phyloP scores from a whole-genome alignment of 805 yeast genomes.

The Saccharomycopsis guyanensis region DNA sequence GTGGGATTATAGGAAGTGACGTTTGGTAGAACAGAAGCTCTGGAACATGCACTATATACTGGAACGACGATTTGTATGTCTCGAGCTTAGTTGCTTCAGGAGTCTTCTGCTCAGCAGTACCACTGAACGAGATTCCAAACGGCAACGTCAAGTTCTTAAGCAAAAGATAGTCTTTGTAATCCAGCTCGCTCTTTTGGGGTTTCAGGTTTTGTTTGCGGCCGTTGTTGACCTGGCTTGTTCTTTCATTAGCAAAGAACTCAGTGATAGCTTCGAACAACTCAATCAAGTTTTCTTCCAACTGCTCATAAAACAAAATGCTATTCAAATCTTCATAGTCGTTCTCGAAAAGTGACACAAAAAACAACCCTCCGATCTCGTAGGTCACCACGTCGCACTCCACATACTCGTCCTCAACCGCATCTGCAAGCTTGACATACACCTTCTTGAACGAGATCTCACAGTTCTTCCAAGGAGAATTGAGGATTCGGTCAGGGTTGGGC shows the following conservation, averaged over 20 bases:
- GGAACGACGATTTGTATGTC: constrained; percentile 9
- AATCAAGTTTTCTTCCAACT: constrained; percentile 17
- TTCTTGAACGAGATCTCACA: constrained; percentile 14
- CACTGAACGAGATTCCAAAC: constrained; percentile 15
- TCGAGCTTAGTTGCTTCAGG: constrained; percentile 2
- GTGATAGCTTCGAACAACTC: constrained; percentile 17
- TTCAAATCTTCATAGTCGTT: constrained; percentile 14
- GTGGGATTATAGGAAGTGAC: constrained; percentile 18
- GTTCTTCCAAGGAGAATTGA: constrained; percentile 16
- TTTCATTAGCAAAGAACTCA: constrained; percentile 12
- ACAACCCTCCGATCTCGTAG: constrained; percentile 12
- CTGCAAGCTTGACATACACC: constrained; percentile 8
- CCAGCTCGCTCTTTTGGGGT: neutral
- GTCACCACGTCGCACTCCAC: constrained; percentile 8
- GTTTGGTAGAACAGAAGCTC: constrained; percentile 18
- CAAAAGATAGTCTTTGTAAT: neutral
- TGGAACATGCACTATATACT: constrained; percentile 17
- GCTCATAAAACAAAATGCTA: constrained; percentile 14
- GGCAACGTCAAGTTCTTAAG: constrained; percentile 12
- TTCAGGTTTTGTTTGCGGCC: neutral
- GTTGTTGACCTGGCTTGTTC: neutral
- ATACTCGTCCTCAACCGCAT: constrained; percentile 1
- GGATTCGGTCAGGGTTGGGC: constrained; percentile 16
- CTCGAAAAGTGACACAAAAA: constrained; percentile 15
- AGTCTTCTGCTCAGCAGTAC: neutral